Evolutionary conservation across 129 eudicot genomes (phyloP).

Genomic region (Artemisia tridentata): DNA sequence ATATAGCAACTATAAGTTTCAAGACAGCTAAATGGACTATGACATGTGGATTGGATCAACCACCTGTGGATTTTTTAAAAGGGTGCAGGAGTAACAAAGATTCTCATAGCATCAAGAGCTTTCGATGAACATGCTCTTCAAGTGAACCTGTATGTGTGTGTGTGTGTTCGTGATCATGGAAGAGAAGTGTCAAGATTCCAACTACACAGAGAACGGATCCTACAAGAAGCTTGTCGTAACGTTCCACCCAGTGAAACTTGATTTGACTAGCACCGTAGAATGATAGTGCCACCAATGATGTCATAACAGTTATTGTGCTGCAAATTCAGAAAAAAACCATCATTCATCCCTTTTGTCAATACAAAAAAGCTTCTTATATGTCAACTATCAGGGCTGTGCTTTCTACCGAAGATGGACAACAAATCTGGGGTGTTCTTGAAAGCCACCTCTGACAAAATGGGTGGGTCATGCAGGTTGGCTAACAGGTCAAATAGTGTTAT

Average conservation of each 20-base stretch:
- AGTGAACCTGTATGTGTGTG: constrained; percentile 23
- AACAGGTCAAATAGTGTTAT: not conserved
- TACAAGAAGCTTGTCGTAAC: constrained; percentile 95
- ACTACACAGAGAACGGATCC: constrained; percentile 93
- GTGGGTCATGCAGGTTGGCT: not conserved
- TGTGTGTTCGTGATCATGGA: constrained; percentile 61
- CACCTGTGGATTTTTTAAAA: constrained; percentile 11
- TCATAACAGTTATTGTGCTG: constrained; percentile 98
- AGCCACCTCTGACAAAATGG: not conserved
- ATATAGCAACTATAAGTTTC: constrained; percentile 22
- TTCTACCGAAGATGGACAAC: not conserved
- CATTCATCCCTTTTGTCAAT: not conserved
- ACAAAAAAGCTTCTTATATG: not conserved
- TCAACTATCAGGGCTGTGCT: constrained; percentile 1
- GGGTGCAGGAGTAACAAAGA: constrained; percentile 14
- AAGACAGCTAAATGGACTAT: constrained; percentile 12
- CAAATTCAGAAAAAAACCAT: constrained; percentile 27
- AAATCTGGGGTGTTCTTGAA: too few relatives aligned
- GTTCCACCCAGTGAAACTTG: constrained; percentile 98
- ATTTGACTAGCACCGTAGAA: constrained; percentile 95
- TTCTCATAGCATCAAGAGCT: constrained; percentile 49
- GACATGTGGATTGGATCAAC: too few relatives aligned
- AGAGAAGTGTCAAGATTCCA: constrained; percentile 81
- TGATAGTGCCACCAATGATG: constrained; percentile 93
- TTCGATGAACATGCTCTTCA: constrained; percentile 50